Evolutionary conservation across 1,284 basidiomycete genomes (phyloP).

Genomic region (Neolentinus lepideus): DNA sequence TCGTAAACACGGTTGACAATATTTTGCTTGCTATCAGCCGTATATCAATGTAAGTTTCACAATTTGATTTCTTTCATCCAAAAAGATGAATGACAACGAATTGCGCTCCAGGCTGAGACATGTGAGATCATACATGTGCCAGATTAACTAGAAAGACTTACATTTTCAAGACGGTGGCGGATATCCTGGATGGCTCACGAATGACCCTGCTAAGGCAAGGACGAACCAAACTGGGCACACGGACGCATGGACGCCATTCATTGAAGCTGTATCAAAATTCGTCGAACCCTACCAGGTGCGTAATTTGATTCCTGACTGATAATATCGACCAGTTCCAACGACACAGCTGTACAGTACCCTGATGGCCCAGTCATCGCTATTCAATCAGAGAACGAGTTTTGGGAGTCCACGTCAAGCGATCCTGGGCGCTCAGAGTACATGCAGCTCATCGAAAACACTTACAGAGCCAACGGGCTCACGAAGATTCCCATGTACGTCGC

Average conservation of each 20-base stretch:
- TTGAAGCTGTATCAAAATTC: conserved; percentile 29
- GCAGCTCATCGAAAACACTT: conserved; percentile 33
- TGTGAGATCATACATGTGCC: conserved; percentile 15
- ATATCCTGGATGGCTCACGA: conserved; percentile 41
- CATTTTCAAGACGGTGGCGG: conserved; percentile 27
- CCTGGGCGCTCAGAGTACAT: conserved; percentile 22
- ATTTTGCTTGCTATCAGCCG: conserved; percentile 6
- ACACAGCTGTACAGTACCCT: conserved; percentile 23
- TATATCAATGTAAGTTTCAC: conserved; percentile 15
- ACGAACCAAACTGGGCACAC: conserved; percentile 35
- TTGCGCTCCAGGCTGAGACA: conserved; percentile 26
- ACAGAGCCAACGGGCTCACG: conserved; percentile 29
- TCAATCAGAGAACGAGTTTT: conserved; percentile 45
- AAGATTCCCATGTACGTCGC: conserved; percentile 25
- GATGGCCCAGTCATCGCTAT: conserved; percentile 41
- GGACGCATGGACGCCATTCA: conserved; percentile 38
- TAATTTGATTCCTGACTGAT: background rate
- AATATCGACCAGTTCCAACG: background rate
- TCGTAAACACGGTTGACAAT: background rate
- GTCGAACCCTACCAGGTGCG: conserved; percentile 34
- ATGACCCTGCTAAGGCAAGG: conserved; percentile 32
- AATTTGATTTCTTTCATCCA: background rate
- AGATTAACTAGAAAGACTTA: background rate
- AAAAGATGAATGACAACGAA: background rate
- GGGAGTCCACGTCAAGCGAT: conserved; percentile 17